A percentile compares a stretch with the other conserved stretches of the same genome.
Evolutionary conservation across 108 stramenopile genomes (phyloP).

Genomic region (Skeletonema menzelii): DNA sequence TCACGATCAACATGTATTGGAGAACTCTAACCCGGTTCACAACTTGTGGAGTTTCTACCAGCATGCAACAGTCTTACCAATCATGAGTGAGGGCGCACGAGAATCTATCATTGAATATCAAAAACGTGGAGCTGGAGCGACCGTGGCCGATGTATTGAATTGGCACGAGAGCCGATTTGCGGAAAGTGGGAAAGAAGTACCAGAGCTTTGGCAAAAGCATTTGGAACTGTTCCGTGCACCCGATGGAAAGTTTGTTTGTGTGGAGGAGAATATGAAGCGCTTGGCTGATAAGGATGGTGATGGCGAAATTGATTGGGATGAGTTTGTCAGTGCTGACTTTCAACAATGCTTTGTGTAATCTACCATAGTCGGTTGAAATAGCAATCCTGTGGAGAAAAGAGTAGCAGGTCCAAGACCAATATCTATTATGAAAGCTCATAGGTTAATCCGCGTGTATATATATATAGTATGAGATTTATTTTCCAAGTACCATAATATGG

Average conservation of each 20-base stretch:
- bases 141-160: constrained; percentile 9
- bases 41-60: constrained; percentile 24
- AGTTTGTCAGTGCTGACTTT: constrained; percentile 13
- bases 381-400: too few relatives aligned
- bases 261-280: constrained; percentile 1
- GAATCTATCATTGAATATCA: constrained; percentile 19
- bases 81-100: constrained; percentile 16
- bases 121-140: constrained; percentile 3
- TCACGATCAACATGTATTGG: constrained; percentile 23
- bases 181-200: constrained; percentile 13
- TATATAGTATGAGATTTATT: too few relatives aligned
- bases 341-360: background rate
- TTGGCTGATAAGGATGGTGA: constrained; percentile 12
- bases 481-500: too few relatives aligned
- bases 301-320: constrained; percentile 16
- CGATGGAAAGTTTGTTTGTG: constrained; percentile 9
- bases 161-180: constrained; percentile 17
- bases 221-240: constrained; percentile 10
- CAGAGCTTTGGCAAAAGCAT: constrained; percentile 25
- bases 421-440: too few relatives aligned
- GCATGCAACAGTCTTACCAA: constrained; percentile 8
- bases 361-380: too few relatives aligned
- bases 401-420: too few relatives aligned
- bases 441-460: too few relatives aligned
- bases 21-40: constrained; percentile 9